Evolutionary conservation across 129 eudicot species (phyloP), one percentile per base, ranked within the genome.

Genomic region (Erigeron canadensis): DNA sequence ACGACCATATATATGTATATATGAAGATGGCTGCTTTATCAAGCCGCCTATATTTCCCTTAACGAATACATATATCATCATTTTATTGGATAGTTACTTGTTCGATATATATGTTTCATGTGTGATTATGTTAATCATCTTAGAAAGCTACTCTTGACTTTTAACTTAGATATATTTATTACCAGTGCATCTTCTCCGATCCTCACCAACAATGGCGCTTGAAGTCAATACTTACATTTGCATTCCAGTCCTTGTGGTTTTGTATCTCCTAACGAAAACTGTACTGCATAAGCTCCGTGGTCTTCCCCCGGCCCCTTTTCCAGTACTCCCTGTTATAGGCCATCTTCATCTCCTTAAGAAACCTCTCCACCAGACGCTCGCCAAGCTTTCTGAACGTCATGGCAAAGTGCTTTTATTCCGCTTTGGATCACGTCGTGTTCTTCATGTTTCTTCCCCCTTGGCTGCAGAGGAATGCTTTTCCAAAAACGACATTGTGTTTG

Each of bases 381-480:
- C 75, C 43, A 16, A 68, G 4, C 63, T 85, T 15, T 75, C 89
- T 10, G 23, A 55, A 56, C 50, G 12, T 5, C 44, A 77, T 43
- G 82, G 95, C 37, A 82, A 86, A 0, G 45, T 84, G 3, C 44
- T 84, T 10, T 74, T 17, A 73, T 83, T 88, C 62, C 79, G 54
- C 4, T 39, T 88, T 10, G 90, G 90, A 5, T 77, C 74, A 37
- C 84, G 81, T 11, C 41, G 57, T 1, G 66, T 69, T 46, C 66
- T 85, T 8, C 63, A 78, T 37, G 72, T 83, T 13, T 66, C 95
- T 16, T 85, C 95, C 9, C 77, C 95, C 10, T 72, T 84, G n/a
- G 79, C 83, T 38, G 69, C 83, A 8, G 87, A 87, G 8, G 89
- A 84, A 41, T 87, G 94, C 80, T 75, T 85, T 43, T 77, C 90